Percentiles rank a stretch among this genome's conserved stretches.
phyloP scores from a whole-genome alignment of 306 rosid species.

The Quercus wislizeni region DNA sequence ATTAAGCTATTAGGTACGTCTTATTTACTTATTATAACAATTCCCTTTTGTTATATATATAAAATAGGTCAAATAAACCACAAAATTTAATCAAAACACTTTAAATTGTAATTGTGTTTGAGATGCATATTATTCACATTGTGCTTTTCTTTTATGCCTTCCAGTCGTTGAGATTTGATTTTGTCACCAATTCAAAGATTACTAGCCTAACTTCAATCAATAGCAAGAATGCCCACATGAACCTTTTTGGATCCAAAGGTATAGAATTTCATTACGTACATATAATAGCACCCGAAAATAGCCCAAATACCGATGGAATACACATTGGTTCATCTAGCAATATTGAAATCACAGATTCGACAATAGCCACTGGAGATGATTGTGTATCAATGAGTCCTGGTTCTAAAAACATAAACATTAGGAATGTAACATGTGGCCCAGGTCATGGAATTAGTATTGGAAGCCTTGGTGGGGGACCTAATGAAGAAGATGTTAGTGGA shows the following conservation, averaged over 20 bases:
- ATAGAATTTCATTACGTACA: not conserved
- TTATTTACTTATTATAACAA: too few relatives aligned
- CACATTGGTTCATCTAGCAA: not conserved
- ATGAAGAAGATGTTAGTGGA: too few relatives aligned
- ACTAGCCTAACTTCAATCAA: slow-evolving; percentile 5
- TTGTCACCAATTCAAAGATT: slow-evolving; percentile 7
- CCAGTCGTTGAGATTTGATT: slow-evolving; percentile 26
- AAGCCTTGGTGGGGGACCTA: slow-evolving; percentile 23
- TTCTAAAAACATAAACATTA: not conserved
- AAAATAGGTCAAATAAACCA: too few relatives aligned
- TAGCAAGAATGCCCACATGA: slow-evolving; percentile 34
- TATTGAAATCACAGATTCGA: not conserved
- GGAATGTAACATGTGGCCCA: slow-evolving; percentile 21
- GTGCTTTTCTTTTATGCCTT: not conserved
- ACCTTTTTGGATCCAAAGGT: not conserved
- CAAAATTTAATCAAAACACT: too few relatives aligned
- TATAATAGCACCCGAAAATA: slow-evolving; percentile 23
- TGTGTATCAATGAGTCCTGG: slow-evolving; percentile 33
- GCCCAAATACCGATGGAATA: slow-evolving; percentile 30
- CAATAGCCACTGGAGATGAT: slow-evolving; percentile 28
- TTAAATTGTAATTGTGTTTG: too few relatives aligned
- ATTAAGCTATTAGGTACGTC: too few relatives aligned
- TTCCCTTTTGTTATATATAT: too few relatives aligned
- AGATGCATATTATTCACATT: too few relatives aligned
- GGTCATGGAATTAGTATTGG: slow-evolving; percentile 48